Evolutionary conservation across 495 filamentous ascomycete species (phyloP).

Genomic region (Neurospora sp.): DNA sequence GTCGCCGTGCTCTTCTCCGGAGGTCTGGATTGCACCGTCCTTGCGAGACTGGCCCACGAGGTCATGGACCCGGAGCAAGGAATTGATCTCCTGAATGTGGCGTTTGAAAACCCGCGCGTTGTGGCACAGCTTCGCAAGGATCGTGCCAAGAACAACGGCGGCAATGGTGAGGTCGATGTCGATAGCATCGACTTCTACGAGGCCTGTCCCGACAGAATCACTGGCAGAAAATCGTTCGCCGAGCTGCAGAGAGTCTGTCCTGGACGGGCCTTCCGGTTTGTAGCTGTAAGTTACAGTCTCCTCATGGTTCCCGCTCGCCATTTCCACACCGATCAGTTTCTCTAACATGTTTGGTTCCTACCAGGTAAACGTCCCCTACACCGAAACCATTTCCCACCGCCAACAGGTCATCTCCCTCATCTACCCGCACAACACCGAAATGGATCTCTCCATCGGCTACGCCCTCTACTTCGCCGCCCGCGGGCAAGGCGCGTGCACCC

Average conservation of each 20-base stretch:
- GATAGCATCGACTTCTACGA: conserved; percentile 47
- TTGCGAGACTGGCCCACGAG: conserved; percentile 78
- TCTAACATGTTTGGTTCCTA: neutral
- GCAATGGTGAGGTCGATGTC: neutral
- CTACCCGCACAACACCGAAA: conserved; percentile 90
- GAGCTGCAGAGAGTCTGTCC: conserved; percentile 69
- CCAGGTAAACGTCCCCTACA: conserved; percentile 73
- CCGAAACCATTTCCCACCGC: conserved; percentile 61
- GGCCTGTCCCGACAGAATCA: conserved; percentile 79
- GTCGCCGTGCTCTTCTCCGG: conserved; percentile 88
- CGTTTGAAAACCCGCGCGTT: conserved; percentile 86
- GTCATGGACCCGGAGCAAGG: conserved; percentile 53
- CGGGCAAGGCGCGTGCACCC: conserved; percentile 49
- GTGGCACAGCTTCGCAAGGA: conserved; percentile 27
- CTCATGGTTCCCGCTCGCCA: conserved; percentile 3
- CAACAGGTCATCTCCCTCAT: conserved; percentile 63
- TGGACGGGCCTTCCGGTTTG: conserved; percentile 64
- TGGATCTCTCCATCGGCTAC: conserved; percentile 93
- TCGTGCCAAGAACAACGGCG: neutral
- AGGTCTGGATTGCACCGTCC: conserved; percentile 81
- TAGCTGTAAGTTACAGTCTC: conserved; percentile 39
- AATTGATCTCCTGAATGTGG: conserved; percentile 90
- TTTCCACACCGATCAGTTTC: neutral
- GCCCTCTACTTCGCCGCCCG: conserved; percentile 91
- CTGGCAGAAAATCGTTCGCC: conserved; percentile 61